Evolutionary conservation across 2,329 filamentous ascomycete species (phyloP).

Genomic region (Phialophora macrospora): DNA sequence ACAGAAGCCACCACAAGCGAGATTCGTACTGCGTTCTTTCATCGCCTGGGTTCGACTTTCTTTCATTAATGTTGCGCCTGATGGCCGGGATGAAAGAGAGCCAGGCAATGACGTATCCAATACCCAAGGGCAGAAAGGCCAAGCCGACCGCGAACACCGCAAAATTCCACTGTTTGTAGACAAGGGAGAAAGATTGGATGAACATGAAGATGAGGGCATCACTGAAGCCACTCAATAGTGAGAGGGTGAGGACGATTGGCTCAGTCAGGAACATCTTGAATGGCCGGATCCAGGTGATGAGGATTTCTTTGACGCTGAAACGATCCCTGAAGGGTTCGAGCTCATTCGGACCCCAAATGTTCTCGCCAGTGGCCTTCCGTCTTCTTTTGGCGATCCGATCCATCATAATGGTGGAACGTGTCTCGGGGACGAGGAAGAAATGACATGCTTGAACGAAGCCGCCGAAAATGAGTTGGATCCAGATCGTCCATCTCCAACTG

Average conservation of each 20-base stretch:
- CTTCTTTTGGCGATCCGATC: conserved; percentile 77
- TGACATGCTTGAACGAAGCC: conserved; percentile 70
- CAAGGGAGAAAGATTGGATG: conserved; percentile 64
- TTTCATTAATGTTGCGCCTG: conserved; percentile 54
- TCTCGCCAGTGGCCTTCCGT: conserved; percentile 65
- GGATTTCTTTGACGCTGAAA: conserved; percentile 61
- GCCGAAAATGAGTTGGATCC: conserved; percentile 83
- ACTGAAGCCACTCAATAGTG: conserved; percentile 67
- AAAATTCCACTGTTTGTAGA: conserved; percentile 67
- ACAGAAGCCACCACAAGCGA: conserved; percentile 65
- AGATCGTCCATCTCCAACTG: conserved; percentile 78
- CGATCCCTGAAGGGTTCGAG: conserved; percentile 62
- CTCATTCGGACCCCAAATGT: conserved; percentile 75
- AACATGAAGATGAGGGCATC: conserved; percentile 71
- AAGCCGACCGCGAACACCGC: conserved; percentile 54
- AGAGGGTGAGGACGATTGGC: conserved; percentile 66
- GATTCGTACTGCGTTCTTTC: conserved; percentile 68
- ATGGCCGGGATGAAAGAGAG: conserved; percentile 62
- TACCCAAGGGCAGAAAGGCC: conserved; percentile 60
- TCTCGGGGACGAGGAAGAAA: conserved; percentile 74
- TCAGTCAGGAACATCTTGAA: conserved; percentile 69
- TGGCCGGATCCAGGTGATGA: conserved; percentile 63
- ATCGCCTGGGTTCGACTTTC: conserved; percentile 53
- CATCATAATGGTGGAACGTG: conserved; percentile 75
- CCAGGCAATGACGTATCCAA: conserved; percentile 67